A percentile compares a stretch with the other conserved stretches of the same genome.
Conservation (phyloP, 1,284 basidiomycete genomes). For the Rhodotorula sp. region DNA sequence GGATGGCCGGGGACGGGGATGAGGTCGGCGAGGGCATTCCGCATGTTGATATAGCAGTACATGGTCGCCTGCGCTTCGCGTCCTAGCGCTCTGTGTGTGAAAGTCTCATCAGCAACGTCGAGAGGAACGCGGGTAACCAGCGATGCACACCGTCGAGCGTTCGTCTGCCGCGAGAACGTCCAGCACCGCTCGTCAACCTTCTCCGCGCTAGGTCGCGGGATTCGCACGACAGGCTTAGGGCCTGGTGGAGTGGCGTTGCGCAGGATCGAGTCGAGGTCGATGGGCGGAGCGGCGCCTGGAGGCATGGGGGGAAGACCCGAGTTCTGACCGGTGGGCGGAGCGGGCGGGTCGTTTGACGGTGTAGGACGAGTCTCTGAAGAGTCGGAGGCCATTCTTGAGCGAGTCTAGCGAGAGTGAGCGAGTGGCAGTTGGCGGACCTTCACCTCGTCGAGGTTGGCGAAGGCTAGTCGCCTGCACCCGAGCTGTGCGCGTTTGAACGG, state of each 20-base stretch:
- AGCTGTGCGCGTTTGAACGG: too few relatives aligned
- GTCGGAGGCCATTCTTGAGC: background rate
- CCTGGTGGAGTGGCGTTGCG: background rate
- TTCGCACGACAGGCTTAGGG: background rate
- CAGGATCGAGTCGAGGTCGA: constrained; percentile 9
- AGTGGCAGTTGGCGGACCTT: background rate
- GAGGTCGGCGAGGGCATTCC: constrained; percentile 26
- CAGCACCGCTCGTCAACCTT: constrained; percentile 33
- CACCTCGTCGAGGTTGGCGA: background rate
- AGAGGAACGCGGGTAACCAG: background rate
- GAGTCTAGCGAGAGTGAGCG: background rate
- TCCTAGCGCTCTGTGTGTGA: constrained; percentile 20
- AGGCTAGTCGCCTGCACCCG: too few relatives aligned
- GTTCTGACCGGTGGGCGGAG: background rate
- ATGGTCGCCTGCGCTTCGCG: constrained; percentile 19
- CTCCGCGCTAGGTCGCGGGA: constrained; percentile 13
- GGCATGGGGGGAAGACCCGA: background rate
- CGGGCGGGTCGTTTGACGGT: background rate
- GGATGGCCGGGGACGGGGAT: constrained; percentile 30
- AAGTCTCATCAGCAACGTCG: background rate
- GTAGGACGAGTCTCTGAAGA: background rate
- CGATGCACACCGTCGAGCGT: constrained; percentile 26
- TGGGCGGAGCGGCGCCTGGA: background rate
- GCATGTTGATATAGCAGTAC: constrained; percentile 40
- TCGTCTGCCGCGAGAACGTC: constrained; percentile 28